These are phyloP conservation scores for Globisporangium apiculatum DNA, from an alignment of 352 stramenopile genomes.

Conservation along the genomic window DNA sequence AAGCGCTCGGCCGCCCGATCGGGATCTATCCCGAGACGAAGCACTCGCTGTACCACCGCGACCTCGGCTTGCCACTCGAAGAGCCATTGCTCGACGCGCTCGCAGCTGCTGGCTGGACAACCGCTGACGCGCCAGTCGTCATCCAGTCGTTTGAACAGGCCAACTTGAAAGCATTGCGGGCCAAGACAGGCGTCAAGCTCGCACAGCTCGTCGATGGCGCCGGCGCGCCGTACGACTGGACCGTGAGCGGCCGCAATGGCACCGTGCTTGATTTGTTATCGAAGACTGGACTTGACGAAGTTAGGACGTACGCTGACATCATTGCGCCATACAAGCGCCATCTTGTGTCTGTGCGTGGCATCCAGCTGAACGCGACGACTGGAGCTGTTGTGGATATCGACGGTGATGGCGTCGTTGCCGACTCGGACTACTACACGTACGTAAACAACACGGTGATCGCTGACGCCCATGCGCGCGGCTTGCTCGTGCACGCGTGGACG, in stretches of 20 bases:
- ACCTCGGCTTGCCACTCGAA: slow-evolving; percentile 63
- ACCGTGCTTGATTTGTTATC: slow-evolving; percentile 52
- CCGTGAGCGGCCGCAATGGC: slow-evolving; percentile 37
- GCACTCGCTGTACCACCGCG: slow-evolving; percentile 69
- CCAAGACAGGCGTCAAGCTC: slow-evolving; percentile 63
- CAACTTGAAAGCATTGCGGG: slow-evolving; percentile 64
- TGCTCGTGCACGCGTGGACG: slow-evolving; percentile 57
- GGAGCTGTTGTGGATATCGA: slow-evolving; percentile 50
- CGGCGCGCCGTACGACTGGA: slow-evolving; percentile 57
- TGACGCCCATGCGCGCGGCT: slow-evolving; percentile 41
- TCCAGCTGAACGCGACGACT: slow-evolving; percentile 29
- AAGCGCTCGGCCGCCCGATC: slow-evolving; percentile 47
- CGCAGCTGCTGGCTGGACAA: slow-evolving; percentile 57
- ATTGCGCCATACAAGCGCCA: slow-evolving; percentile 84
- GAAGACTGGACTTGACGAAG: slow-evolving; percentile 45
- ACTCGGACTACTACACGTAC: slow-evolving; percentile 54
- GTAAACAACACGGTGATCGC: slow-evolving; percentile 33
- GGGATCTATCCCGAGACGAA: slow-evolving; percentile 89
- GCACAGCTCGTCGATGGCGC: slow-evolving; percentile 38
- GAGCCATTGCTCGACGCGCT: slow-evolving; percentile 72
- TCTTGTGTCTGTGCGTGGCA: slow-evolving; percentile 43
- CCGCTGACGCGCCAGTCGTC: slow-evolving; percentile 52
- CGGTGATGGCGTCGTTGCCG: slow-evolving; percentile 47
- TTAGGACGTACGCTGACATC: slow-evolving; percentile 55
- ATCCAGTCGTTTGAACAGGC: slow-evolving; percentile 74